phyloP scores from a whole-genome alignment of 257 asterid species.

The Paulownia fortunei region DNA sequence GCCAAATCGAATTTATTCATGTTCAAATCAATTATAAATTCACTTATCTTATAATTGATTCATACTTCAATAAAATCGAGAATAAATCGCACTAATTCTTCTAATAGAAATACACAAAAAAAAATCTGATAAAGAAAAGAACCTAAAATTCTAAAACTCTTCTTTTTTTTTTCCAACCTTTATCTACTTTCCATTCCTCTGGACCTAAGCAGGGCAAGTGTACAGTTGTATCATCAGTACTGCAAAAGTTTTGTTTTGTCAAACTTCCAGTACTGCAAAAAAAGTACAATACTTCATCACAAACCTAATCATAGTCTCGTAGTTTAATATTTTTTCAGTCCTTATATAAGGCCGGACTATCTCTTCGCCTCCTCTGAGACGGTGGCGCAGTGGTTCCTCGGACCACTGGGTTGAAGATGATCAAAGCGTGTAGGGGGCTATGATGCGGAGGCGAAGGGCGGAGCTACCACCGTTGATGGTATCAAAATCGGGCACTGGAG shows the following conservation, averaged over 20 bases:
- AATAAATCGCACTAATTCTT: too few species aligned
- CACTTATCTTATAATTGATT: too few species aligned
- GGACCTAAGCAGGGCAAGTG: background rate
- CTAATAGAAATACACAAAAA: too few species aligned
- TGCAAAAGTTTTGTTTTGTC: background rate
- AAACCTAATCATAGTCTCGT: background rate
- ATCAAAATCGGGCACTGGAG: conserved; percentile 13
- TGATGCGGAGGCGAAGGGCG: conserved; percentile 6
- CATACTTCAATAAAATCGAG: too few species aligned
- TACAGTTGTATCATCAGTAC: background rate
- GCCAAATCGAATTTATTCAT: too few species aligned
- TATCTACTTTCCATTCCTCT: background rate
- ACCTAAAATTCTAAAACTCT: background rate
- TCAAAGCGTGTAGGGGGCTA: background rate
- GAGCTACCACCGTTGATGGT: conserved; percentile 32
- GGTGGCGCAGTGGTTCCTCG: background rate
- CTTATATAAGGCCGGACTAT: background rate
- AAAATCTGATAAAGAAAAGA: background rate
- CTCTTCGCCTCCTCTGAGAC: background rate
- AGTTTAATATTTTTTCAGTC: background rate
- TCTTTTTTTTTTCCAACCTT: background rate
- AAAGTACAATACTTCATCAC: background rate
- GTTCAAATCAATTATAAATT: too few species aligned
- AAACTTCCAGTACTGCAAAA: background rate
- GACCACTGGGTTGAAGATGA: background rate